Evolutionary conservation across 1,284 basidiomycete species (phyloP).

Genomic region (Ustilago vetiveriae): DNA sequence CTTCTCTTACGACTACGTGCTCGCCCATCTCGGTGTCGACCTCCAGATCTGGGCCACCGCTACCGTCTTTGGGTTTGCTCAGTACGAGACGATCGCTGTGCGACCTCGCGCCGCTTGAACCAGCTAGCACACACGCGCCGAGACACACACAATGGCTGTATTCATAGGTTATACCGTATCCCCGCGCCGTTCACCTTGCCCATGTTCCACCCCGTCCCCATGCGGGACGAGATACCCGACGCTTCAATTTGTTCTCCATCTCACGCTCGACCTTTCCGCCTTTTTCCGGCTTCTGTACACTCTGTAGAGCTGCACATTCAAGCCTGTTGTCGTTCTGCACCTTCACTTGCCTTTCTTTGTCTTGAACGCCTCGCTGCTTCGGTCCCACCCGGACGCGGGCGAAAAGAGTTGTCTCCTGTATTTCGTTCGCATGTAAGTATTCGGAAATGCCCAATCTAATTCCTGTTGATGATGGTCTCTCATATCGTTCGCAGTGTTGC

Average conservation of each 20-base stretch:
- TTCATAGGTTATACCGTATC: conserved; percentile 10
- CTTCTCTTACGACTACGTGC: conserved; percentile 48
- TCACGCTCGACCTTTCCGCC: not conserved
- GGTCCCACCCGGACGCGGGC: too few relatives aligned
- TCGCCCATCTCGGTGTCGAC: conserved; percentile 38
- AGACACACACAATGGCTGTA: conserved; percentile 4
- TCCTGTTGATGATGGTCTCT: not conserved
- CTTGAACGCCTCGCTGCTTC: not conserved
- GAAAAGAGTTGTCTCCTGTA: too few relatives aligned
- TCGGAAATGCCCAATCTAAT: not conserved
- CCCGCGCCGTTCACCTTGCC: not conserved
- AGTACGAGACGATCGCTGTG: conserved; percentile 48
- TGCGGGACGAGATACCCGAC: conserved; percentile 33
- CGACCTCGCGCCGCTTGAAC: conserved; percentile 42
- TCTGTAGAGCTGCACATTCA: not conserved
- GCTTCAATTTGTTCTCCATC: not conserved
- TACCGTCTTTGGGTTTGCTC: conserved; percentile 45
- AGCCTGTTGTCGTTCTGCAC: not conserved
- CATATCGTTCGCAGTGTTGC: not conserved
- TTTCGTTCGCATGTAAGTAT: too few relatives aligned
- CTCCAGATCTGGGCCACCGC: conserved; percentile 54
- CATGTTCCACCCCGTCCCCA: conserved; percentile 1
- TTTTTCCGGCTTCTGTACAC: not conserved
- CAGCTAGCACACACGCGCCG: not conserved
- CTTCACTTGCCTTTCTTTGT: not conserved